phyloP scores from a whole-genome alignment of 768 basidiomycete species.

The Boletus pseudopeckii region DNA sequence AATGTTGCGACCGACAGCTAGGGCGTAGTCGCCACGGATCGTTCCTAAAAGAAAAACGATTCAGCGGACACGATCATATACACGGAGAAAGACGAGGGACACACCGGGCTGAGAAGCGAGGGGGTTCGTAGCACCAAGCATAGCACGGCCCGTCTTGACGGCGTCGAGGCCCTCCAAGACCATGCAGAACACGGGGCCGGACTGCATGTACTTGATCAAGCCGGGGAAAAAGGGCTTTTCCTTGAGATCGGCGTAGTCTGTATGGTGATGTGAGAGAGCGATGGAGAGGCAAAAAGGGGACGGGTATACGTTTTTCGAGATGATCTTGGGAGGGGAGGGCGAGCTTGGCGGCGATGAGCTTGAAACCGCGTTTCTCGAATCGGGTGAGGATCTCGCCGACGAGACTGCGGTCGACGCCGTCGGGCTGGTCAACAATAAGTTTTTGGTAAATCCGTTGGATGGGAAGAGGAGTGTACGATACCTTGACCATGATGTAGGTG shows the following conservation, averaged over 20 bases:
- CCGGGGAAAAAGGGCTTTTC: slow-evolving; percentile 95
- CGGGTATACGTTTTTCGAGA: slow-evolving; percentile 77
- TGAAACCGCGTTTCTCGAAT: slow-evolving; percentile 98
- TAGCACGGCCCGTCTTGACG: slow-evolving; percentile 91
- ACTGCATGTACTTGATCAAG: slow-evolving; percentile 93
- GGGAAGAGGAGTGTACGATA: slow-evolving; percentile 16
- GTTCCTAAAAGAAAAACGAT: slow-evolving; percentile 52
- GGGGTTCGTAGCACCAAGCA: slow-evolving; percentile 98
- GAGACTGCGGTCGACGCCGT: slow-evolving; percentile 96
- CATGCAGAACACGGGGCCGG: slow-evolving; percentile 94
- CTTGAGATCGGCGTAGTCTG: slow-evolving; percentile 95
- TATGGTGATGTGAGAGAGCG: background rate
- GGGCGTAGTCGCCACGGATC: slow-evolving; percentile 93
- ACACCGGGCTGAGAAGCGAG: slow-evolving; percentile 80
- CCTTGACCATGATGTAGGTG: slow-evolving; percentile 99
- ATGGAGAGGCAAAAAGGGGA: background rate
- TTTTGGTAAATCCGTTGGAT: background rate
- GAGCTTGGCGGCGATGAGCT: slow-evolving; percentile 93
- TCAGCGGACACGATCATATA: slow-evolving; percentile 1
- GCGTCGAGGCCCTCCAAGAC: slow-evolving; percentile 94
- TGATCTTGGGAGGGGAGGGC: slow-evolving; percentile 74
- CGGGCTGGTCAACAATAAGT: slow-evolving; percentile 58
- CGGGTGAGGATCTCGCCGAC: slow-evolving; percentile 93
- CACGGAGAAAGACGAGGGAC: slow-evolving; percentile 21
- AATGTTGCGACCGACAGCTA: slow-evolving; percentile 93